Evolutionary conservation across 2,329 filamentous ascomycete species (phyloP), one percentile per base, ranked within the genome.

Genomic region (Dothideomycetes sp.): DNA sequence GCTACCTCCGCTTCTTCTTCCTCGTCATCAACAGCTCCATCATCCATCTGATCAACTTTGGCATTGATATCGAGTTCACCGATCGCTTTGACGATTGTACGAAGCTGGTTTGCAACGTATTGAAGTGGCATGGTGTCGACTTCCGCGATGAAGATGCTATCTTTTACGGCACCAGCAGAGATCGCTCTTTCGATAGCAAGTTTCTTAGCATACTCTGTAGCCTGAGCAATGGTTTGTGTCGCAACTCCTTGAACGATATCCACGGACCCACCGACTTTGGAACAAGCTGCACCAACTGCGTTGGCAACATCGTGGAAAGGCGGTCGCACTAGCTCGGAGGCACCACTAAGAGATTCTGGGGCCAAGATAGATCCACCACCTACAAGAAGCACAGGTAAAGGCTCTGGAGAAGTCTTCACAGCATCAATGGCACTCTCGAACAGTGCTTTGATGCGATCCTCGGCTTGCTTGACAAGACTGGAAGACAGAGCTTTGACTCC

Each of bases 211-310:
- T 61, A 57, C 3, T 68, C 56, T 1, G 67, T 56, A 0, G 54
- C 53, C 40, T 62, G 57, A 20, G 63, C 57, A 3, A 60, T 51
- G 2, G 59, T 59, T 3, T 59, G 61, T 16, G 64, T 61, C 12
- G 65, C 49, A 8, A 69, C 65, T 45, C 47, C 50, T 27, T 70
- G 63, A n/a, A 75, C 67, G 1, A 68, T 57, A 41, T 77, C 73
- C 2, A 76, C 58, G 8, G 68, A 65, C 0, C 70, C 72, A 3
- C 67, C 67, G 1, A 75, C 67, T 39, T 71, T 71, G 3, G 70
- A 71, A 22, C 75, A 74, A 0, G 75, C 75, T 1, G 75, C 74
- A 5, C 75, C 75, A 2, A 79, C 70, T 0, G 75, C 74, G 52
- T 78, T 79, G 3, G 74, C 74, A 1, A 70, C 72, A 42, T 71